These are phyloP conservation scores for Clitopilus passeckerianus DNA, from an alignment of 768 basidiomycete genomes.

Conservation along the genomic window DNA sequence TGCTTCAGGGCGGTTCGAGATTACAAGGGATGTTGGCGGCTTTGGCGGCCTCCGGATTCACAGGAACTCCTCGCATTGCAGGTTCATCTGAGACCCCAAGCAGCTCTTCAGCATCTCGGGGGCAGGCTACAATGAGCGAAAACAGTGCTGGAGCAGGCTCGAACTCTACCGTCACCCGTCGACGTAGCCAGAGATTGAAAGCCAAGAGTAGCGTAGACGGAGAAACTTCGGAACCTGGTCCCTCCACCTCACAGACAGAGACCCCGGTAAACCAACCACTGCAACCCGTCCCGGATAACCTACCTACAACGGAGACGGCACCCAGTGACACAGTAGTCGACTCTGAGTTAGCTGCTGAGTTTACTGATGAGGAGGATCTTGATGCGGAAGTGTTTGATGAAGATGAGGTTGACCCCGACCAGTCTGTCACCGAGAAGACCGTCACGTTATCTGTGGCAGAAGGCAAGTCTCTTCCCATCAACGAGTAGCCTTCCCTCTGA, in stretches of 20 bases:
- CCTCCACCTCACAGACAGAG: conserved; percentile 4
- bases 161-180: conserved; percentile 39
- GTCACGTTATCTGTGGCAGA: conserved; percentile 80
- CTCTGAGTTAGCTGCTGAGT: conserved; percentile 64
- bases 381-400: conserved; percentile 89
- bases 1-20: conserved; percentile 57
- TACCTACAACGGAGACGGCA: conserved; percentile 32
- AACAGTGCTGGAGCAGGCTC: conserved; percentile 19
- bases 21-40: conserved; percentile 91
- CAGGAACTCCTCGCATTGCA: conserved; percentile 39
- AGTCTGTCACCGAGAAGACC: conserved; percentile 71
- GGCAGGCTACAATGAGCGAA: conserved; percentile 24
- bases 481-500: background rate
- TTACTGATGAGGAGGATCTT: conserved; percentile 84
- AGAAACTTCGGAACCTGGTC: conserved; percentile 11
- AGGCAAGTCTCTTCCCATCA: conserved; percentile 35
- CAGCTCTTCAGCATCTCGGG: conserved; percentile 16
- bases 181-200: conserved; percentile 81
- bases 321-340: conserved; percentile 60
- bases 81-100: conserved; percentile 23
- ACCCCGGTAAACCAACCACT: conserved; percentile 19
- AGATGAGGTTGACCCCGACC: conserved; percentile 77
- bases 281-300: conserved; percentile 13
- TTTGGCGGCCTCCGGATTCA: conserved; percentile 71
- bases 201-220: conserved; percentile 43